A percentile compares a stretch with the other conserved stretches of the same genome.
These are phyloP conservation scores for Zygosaccharomyces pseudobailii DNA, from an alignment of 1,139 yeast genomes.

Conservation along the genomic window DNA sequence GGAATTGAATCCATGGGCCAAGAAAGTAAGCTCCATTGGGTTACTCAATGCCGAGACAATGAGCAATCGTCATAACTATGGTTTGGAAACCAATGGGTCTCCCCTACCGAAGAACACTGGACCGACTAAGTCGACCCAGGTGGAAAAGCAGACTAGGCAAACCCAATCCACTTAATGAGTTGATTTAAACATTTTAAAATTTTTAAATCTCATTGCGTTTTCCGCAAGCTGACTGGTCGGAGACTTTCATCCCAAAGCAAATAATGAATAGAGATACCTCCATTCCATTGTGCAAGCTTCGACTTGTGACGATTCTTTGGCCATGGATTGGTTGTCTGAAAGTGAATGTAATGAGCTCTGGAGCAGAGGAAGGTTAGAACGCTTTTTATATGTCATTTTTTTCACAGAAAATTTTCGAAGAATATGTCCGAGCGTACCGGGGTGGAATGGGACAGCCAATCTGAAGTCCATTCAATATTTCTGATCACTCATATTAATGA, in stretches of 20 bases:
- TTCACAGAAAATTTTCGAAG: not conserved
- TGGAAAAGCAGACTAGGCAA: constrained; percentile 10
- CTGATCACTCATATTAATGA: not conserved
- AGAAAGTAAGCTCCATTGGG: constrained; percentile 92
- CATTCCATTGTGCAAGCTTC: constrained; percentile 63
- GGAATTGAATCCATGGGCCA: constrained; percentile 54
- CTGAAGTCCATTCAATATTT: not conserved
- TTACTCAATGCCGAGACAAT: constrained; percentile 38
- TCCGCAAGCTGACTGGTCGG: constrained; percentile 65
- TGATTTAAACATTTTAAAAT: constrained; percentile 35
- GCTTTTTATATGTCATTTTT: not conserved
- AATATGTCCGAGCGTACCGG: constrained; percentile 3
- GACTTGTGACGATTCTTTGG: constrained; percentile 72
- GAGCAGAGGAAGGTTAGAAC: not conserved
- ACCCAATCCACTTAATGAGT: constrained; percentile 28
- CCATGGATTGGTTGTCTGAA: constrained; percentile 32
- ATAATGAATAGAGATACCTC: constrained; percentile 19
- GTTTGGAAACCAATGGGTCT: constrained; percentile 49
- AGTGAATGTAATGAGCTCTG: not conserved
- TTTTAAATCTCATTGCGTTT: constrained; percentile 41
- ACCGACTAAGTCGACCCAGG: constrained; percentile 10
- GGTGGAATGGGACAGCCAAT: constrained; percentile 5
- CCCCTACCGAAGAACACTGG: constrained; percentile 55
- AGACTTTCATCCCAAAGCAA: constrained; percentile 91
- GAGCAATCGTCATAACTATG: constrained; percentile 76